Base-by-base conservation (phyloP, 2,329 filamentous ascomycete genomes). In the Neonectria faginata region DNA sequence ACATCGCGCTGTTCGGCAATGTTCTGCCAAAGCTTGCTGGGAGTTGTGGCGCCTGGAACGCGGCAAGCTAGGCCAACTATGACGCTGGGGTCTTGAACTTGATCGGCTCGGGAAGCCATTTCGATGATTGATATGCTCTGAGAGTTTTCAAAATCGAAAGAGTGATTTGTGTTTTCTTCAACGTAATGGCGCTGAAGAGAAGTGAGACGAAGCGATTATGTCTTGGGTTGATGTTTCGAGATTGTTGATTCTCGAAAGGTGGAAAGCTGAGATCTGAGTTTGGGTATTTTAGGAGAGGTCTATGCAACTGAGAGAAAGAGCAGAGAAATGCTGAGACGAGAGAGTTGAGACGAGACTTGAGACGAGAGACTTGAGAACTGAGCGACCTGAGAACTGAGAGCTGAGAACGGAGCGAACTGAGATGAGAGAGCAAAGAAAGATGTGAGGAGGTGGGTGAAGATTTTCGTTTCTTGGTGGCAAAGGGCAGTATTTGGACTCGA, bases 1-100 rank as follows among this genome's bases (percentile, higher is more conserved):
- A 79, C 69, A 76, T 82, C 47, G 74, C 79, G 36, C 74, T 79
- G 44, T 76, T 76, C 33, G 11, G 62, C 58, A 39, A 72, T 66
- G 45, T 58, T 67, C 10, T 77, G 61, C 77, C 77, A 79, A 36
- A 79, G 74, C 18, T 70, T 67, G 29, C 73, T 41, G 50, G 64
- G 58, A 25, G 69, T 59, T 41, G 68, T 74, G 33, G 74, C 60
- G 39, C 54, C 60, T 8, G 60, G 60, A 36, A 63, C 60, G 33
- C 75, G 68, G 33, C 76, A 75, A 22, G 73, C 74, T 27, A 78
- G 60, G 8, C 77, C 77, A 47, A 79, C 68, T 22, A 79, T 74
- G 51, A 76, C 77, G 29, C 74, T 71, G 3, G 75, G 76, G 60
- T 79, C 77, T 36, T 66, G 57, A 36, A 78, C 77, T 45, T 66